Base-by-base conservation (phyloP, 768 basidiomycete genomes). In the Lactifluus subvellereus region DNA sequence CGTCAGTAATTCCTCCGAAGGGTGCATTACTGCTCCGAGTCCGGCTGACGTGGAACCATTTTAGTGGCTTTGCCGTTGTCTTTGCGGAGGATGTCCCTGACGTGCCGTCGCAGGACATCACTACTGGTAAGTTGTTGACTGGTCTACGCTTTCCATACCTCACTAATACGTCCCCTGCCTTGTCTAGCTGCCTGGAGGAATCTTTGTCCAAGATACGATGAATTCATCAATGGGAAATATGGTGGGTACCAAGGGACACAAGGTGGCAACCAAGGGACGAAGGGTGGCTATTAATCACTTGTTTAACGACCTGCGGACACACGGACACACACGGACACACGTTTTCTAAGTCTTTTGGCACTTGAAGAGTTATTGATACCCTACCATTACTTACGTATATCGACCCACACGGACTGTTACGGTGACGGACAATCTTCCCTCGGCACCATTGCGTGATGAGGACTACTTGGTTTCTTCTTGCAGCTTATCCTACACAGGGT, bases 1-100 rank as follows among this genome's bases (percentile, higher is more conserved):
- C 49, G 71, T 20, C 83, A 86, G 0, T 85, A 20, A 86, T 86
- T 16, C 80, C 81, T 37, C 83, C 83, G 0, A 9, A 27, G 0
- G 2, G 79, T 73, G 70, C 61, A 62, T 73, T 47, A 10, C 7
- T 45, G 10, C 33, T 35, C 20, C 67, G 71, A 40, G 71, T 16
- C 14, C 2, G 8, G 14, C 37, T 54, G 45, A 51, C 35, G 2
- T 22, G 43, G 6, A 10, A 22, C 8, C 2, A 10, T 13, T 30
- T 11, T 45, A 60, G 58, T 47, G 63, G 63, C 20, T 61, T 64
- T 6, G 61, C 54, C 7, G 61, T 27, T 27, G 27, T 27, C 27
- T 27, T 27, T 2, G 27, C 27, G 2, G 27, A 27, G 27, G 27
- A 27, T 27, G 27, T 27, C 27, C 27, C 27, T 27, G 27, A 27